phyloP scores from a whole-genome alignment of 2,329 filamentous ascomycete genomes.

The Alternaria longipes region DNA sequence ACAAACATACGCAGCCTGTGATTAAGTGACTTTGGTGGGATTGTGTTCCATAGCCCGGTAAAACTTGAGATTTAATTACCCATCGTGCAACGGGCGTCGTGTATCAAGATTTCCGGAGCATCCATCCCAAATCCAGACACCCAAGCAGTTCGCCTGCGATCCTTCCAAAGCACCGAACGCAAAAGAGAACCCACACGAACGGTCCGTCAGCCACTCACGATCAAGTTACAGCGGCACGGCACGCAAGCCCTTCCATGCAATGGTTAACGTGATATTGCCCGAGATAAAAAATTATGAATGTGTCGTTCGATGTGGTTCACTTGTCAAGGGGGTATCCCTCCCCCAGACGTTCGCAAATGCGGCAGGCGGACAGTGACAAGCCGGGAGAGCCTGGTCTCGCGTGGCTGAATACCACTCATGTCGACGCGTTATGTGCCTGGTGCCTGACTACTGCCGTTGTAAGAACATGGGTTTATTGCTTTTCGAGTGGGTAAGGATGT shows the following conservation, averaged over 20 bases:
- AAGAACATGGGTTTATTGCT: constrained; percentile 2
- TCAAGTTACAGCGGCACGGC: neutral
- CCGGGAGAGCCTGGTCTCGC: constrained; percentile 17
- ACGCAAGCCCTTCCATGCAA: constrained; percentile 6
- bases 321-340: constrained; percentile 1
- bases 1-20: neutral
- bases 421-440: constrained; percentile 3
- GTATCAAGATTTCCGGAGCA: constrained; percentile 1
- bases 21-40: neutral
- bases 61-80: neutral
- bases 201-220: neutral
- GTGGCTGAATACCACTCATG: constrained; percentile 7
- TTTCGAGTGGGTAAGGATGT: neutral
- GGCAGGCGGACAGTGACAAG: constrained; percentile 11
- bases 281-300: neutral
- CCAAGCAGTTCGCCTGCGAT: neutral
- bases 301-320: neutral
- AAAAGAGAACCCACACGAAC: neutral
- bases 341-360: constrained; percentile 8
- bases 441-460: neutral
- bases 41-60: neutral
- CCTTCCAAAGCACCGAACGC: constrained; percentile 2
- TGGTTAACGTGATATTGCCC: constrained; percentile 1
- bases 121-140: constrained; percentile 3
- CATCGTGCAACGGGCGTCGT: neutral